Conservation (phyloP, 2,329 filamentous ascomycete species). For the Colletotrichum caudatum region DNA sequence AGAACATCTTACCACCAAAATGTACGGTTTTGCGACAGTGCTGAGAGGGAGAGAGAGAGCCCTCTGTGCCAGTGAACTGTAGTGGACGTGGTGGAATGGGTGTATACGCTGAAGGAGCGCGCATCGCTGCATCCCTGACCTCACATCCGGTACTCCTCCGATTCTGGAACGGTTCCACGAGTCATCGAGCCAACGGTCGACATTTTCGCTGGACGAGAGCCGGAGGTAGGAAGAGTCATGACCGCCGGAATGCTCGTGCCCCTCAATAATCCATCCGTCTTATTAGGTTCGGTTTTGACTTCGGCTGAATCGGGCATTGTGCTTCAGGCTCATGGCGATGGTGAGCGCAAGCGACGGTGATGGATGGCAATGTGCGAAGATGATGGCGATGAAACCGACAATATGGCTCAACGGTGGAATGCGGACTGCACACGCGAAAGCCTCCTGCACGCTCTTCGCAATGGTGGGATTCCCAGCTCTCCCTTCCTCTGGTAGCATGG, state of each 20-base stretch:
- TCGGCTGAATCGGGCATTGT: neutral
- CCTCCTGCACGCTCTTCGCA: neutral
- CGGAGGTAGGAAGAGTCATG: slow-evolving; percentile 1
- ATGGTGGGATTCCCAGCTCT: neutral
- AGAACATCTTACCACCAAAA: neutral
- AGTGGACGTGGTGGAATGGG: neutral
- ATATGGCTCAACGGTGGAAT: neutral
- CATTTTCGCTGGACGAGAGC: slow-evolving; percentile 16
- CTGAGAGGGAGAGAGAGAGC: neutral
- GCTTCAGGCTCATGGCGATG: neutral
- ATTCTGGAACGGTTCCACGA: slow-evolving; percentile 38
- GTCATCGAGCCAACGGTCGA: slow-evolving; percentile 31
- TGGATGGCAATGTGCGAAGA: too few relatives aligned
- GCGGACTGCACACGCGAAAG: neutral
- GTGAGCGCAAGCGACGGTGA: too few relatives aligned
- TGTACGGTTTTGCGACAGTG: slow-evolving; percentile 9
- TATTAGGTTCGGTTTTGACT: neutral
- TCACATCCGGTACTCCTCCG: slow-evolving; percentile 30
- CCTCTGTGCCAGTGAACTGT: slow-evolving; percentile 5
- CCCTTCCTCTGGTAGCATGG: neutral
- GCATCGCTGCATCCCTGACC: slow-evolving; percentile 20
- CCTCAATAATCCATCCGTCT: slow-evolving; percentile 1
- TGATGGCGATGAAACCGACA: neutral
- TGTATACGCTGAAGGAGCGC: slow-evolving; percentile 13
- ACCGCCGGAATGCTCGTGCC: neutral